These are phyloP conservation scores for Hypoxylon sp. DNA, from an alignment of 2,329 filamentous ascomycete species.

Conservation along the genomic window DNA sequence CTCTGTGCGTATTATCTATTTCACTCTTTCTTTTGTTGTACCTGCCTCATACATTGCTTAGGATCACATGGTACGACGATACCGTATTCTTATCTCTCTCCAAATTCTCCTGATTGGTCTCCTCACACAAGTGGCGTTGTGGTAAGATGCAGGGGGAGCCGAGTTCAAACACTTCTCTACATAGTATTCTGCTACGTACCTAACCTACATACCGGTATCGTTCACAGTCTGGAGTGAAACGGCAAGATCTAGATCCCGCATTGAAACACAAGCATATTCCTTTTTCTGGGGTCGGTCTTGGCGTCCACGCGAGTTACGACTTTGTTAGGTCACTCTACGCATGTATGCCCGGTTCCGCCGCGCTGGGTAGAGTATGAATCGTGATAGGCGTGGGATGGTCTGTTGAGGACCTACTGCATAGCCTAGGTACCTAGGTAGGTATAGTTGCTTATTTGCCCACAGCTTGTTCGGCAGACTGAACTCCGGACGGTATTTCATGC, in stretches of 20 bases:
- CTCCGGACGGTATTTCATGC: background rate
- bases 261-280: conserved; percentile 16
- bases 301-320: conserved; percentile 16
- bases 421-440: no score
- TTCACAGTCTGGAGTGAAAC: background rate
- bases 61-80: background rate
- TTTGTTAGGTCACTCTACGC: conserved; percentile 2
- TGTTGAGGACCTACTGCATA: background rate
- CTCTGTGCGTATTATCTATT: background rate
- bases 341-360: conserved; percentile 25
- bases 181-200: background rate
- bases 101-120: conserved; percentile 13
- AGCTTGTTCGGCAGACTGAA: background rate
- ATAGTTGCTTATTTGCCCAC: no score
- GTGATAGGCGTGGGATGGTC: background rate
- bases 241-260: conserved; percentile 3
- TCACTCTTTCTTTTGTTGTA: background rate
- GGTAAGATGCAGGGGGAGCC: conserved; percentile 11
- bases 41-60: conserved; percentile 1
- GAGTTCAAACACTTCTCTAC: background rate
- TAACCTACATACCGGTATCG: background rate
- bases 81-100: conserved; percentile 17
- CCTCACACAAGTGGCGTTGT: background rate
- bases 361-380: conserved; percentile 20
- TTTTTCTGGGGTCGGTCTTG: conserved; percentile 37